Base-by-base conservation (phyloP, 2,329 filamentous ascomycete genomes). In the Sphaerulina musiva region DNA sequence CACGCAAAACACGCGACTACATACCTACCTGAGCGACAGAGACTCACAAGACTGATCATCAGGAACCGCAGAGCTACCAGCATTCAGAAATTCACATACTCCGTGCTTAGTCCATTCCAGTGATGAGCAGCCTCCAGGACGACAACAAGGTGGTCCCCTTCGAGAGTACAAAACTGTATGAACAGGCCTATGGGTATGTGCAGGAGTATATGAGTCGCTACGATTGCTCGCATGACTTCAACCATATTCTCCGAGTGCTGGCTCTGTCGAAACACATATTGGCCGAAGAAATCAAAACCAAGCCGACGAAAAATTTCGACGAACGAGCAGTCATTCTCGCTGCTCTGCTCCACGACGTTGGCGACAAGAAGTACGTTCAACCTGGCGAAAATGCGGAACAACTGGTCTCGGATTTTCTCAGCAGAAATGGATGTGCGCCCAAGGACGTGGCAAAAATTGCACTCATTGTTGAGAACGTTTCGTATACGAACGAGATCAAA, bases 191-290 rank as follows among this genome's bases (percentile, higher is more conserved):
- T 14, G 72, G 73, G 44, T 87, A 85, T 68, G 84, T 89, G 50
- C 75, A 82, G 65, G 74, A 77, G 41, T 89, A 87, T 75, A 92
- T 91, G 85, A 76, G 81, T 44, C 77, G 80, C 59, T 89, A 89
- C 72, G 91, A 96, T 72, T 83, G 83, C 48, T 95, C 89, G 1
- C 91, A 96, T 74, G 89, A 95, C 74, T 95, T 88, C 75, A 76
- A 81, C 53, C 91, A 96, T 70, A 87, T 95, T 65, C 76, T 83
- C 59, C 85, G 91, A 50, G 90, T 96, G 20, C 74, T 90, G 20
- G 78, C 80, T n/a, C 80, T 93, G 36, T 81, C 89, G 6, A 81
- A 81, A 44, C 74, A 79, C 61, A 85, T 90, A 58, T 77, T 87
- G 54, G 66, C 75, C 46, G 54, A 62, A 42, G 66, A 69, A 47